Evolutionary conservation across 345 rosid species (phyloP).

Genomic region (Geranium rotundifolium): DNA sequence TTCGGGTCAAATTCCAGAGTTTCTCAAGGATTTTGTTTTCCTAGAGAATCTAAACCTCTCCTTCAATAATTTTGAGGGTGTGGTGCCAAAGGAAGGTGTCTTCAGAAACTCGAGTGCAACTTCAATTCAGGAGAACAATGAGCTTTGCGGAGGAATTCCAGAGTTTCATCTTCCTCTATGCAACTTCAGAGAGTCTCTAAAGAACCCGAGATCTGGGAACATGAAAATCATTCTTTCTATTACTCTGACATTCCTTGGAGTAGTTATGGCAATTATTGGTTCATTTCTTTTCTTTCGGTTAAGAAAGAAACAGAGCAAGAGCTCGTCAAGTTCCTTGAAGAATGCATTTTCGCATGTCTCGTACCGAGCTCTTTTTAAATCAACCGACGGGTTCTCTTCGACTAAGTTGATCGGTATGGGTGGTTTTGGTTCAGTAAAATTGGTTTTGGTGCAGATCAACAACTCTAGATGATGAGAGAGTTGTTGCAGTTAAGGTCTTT

Average conservation of each 20-base stretch:
- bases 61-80: constrained; percentile 9
- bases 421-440: constrained; percentile 11
- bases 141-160: constrained; percentile 7
- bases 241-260: neutral
- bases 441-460: too few relatives aligned
- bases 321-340: neutral
- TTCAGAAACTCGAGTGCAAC: constrained; percentile 2
- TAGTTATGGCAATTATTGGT: neutral
- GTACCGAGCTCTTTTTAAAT: constrained; percentile 5
- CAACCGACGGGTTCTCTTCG: constrained; percentile 16
- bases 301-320: neutral
- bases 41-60: constrained; percentile 9
- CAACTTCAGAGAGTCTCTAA: neutral
- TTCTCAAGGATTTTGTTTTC: constrained; percentile 1
- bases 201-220: neutral
- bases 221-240: neutral
- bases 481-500: constrained; percentile 16
- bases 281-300: neutral
- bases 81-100: constrained; percentile 8
- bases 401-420: constrained; percentile 14
- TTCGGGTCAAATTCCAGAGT: constrained; percentile 9
- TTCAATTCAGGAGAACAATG: constrained; percentile 4
- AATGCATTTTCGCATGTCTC: constrained; percentile 3
- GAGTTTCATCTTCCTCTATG: constrained; percentile 4
- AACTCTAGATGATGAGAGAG: neutral